These are phyloP conservation scores for Rhizopus delemar DNA, from an alignment of 371 early-diverging fungal species.

Conservation along the genomic window DNA sequence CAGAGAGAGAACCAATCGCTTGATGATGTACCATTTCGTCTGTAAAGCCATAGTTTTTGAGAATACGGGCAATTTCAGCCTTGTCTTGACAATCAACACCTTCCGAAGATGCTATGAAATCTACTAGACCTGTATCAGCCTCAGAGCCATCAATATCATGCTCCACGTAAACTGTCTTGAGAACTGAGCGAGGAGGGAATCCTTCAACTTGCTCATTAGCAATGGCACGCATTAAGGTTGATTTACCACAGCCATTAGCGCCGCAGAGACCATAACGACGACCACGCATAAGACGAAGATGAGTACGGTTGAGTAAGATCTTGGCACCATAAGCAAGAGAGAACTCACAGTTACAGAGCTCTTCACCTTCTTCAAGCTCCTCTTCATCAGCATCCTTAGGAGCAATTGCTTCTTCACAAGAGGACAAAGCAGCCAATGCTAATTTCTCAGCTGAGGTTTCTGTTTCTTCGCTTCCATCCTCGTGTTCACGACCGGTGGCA, in stretches of 20 bases:
- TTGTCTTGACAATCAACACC: slow-evolving; percentile 56
- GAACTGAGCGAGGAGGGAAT: slow-evolving; percentile 72
- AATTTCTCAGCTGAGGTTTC: slow-evolving; percentile 37
- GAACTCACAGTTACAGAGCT: slow-evolving; percentile 81
- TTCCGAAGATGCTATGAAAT: slow-evolving; percentile 62
- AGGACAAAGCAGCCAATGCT: slow-evolving; percentile 34
- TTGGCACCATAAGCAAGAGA: slow-evolving; percentile 82
- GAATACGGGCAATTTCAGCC: slow-evolving; percentile 57
- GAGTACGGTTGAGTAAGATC: slow-evolving; percentile 78
- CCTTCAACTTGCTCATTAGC: slow-evolving; percentile 74
- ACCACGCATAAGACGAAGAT: slow-evolving; percentile 74
- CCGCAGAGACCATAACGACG: slow-evolving; percentile 85
- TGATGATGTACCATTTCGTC: slow-evolving; percentile 62
- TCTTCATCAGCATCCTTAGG: slow-evolving; percentile 30
- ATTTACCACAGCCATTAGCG: slow-evolving; percentile 87
- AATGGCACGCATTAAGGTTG: slow-evolving; percentile 85
- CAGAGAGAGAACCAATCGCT: slow-evolving; percentile 76
- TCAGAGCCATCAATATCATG: slow-evolving; percentile 79
- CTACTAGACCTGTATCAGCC: slow-evolving; percentile 66
- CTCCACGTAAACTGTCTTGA: slow-evolving; percentile 74
- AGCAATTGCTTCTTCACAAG: slow-evolving; percentile 48
- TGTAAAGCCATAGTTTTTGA: slow-evolving; percentile 70
- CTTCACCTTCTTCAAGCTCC: slow-evolving; percentile 71
- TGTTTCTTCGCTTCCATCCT: slow-evolving; percentile 32
- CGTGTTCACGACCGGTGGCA: slow-evolving; percentile 37